Base-by-base conservation (phyloP, 75 land plant genomes). In the Sequoia sempervirens region DNA sequence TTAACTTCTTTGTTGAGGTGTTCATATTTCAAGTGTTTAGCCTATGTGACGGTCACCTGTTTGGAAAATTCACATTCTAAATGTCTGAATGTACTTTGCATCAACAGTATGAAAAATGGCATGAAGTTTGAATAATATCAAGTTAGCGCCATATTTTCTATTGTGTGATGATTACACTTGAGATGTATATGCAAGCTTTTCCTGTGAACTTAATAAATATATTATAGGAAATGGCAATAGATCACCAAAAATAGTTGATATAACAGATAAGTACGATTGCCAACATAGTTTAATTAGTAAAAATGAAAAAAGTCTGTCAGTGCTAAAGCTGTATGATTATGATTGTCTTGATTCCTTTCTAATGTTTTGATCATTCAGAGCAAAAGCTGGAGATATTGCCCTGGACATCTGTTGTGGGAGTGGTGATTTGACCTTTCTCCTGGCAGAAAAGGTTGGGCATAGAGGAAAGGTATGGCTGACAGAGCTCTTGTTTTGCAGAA, bases 321-420 rank as follows among this genome's bases (percentile, higher is more conserved):
- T 80, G 54, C 28, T 47, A 47, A 45, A 50, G 6, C 54, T 81
- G 34, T 32, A 32, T 8, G 30, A 46, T 53, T 81, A 53, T 13
- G 40, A 34, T 53, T 58, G 9, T 15, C 5, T 81, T 54, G 47
- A 52, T 17, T 80, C 53, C 20, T 34, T 80, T 38, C 14, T 43
- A 47, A 36, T 50, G 26, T 79, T n/a, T 84, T 84, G 26, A 45
- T 58, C 70, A n/a, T 17, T 12, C 83, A 94, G 99, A 14, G 97
- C 94, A 10, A 96, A 92, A 73, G 68, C 26, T n/a, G 99, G 98
- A 75, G 98, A 96, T 85, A 23, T 11, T 34, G 99, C 92, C 79
- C 88, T 96, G 74, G 98, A 97, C 85, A 58, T 96, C 83, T 97
- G 99, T 79, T 97, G 99, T 84, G 98, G 99, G 66, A 97, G 98